Conservation (phyloP, 768 basidiomycete species). For the Psilocybe tampanensis region DNA sequence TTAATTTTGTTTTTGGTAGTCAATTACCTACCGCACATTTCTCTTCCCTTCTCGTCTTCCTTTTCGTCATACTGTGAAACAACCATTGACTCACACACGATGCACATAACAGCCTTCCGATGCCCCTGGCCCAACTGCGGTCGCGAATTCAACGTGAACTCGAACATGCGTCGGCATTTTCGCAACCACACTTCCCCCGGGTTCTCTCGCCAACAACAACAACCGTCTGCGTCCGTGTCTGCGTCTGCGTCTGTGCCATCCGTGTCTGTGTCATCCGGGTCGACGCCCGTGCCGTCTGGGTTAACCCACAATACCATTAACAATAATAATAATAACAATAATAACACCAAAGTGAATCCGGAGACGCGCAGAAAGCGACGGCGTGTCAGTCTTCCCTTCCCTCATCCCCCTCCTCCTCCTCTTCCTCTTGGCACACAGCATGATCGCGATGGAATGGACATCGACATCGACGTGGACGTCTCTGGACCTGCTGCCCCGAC, state of each 20-base stretch:
- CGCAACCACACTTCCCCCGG: conserved; percentile 58
- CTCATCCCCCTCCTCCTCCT: not conserved
- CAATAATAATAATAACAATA: not conserved
- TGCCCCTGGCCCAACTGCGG: conserved; percentile 78
- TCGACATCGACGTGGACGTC: too few relatives aligned
- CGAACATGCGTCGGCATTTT: conserved; percentile 83
- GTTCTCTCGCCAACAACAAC: conserved; percentile 21
- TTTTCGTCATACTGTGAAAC: not conserved
- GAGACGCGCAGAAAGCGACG: conserved; percentile 30
- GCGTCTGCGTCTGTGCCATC: not conserved
- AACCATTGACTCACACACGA: not conserved
- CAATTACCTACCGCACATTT: too few relatives aligned
- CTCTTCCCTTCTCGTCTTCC: too few relatives aligned
- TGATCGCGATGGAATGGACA: too few relatives aligned
- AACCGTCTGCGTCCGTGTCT: not conserved
- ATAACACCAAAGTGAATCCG: conserved; percentile 11
- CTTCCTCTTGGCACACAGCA: too few relatives aligned
- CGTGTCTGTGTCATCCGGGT: too few relatives aligned
- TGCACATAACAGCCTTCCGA: conserved; percentile 54
- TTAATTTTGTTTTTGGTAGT: conserved; percentile 6
- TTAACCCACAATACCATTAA: too few relatives aligned
- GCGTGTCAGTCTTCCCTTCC: conserved; percentile 12
- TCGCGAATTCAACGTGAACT: conserved; percentile 81
- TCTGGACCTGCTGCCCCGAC: too few relatives aligned
- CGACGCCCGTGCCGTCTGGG: too few relatives aligned